Evolutionary conservation across 2,329 filamentous ascomycete species (phyloP).

Genomic region (Claviceps africana): DNA sequence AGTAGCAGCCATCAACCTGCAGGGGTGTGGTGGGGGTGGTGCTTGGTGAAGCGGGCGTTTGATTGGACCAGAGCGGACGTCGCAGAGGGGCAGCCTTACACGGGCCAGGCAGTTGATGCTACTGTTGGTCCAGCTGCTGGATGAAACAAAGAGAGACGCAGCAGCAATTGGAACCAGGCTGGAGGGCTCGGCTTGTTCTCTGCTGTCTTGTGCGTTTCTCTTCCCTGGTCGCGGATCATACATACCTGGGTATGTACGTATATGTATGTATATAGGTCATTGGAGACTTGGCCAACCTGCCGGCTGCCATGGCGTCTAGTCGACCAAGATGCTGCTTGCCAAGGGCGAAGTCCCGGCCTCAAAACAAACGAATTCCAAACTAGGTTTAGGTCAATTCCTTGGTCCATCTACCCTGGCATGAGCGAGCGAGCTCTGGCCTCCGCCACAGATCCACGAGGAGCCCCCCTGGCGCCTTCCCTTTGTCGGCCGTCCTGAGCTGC

Average conservation of each 20-base stretch:
- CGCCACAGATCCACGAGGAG: not conserved
- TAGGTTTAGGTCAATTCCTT: not conserved
- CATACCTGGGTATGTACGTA: no score
- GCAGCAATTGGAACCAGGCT: not conserved
- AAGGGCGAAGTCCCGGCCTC: not conserved
- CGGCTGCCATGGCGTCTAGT: not conserved
- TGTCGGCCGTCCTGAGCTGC: not conserved
- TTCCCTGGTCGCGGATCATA: no score
- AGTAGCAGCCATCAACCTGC: not conserved
- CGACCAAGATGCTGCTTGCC: not conserved
- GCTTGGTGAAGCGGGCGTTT: not conserved
- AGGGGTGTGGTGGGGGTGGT: slow-evolving; percentile 4
- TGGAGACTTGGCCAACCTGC: no score
- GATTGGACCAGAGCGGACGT: slow-evolving; percentile 1
- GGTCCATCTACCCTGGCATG: not conserved
- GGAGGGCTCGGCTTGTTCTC: not conserved
- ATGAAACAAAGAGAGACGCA: not conserved
- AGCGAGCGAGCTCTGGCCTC: not conserved
- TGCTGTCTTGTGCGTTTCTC: no score
- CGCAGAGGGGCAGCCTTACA: not conserved
- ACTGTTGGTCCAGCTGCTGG: not conserved
- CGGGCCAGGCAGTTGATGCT: not conserved
- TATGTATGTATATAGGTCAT: no score
- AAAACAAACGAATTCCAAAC: not conserved
- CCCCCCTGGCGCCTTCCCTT: not conserved